Base-by-base conservation (phyloP, 176 grass and related monocot genomes). In the Hsuehochloa calcarea region DNA sequence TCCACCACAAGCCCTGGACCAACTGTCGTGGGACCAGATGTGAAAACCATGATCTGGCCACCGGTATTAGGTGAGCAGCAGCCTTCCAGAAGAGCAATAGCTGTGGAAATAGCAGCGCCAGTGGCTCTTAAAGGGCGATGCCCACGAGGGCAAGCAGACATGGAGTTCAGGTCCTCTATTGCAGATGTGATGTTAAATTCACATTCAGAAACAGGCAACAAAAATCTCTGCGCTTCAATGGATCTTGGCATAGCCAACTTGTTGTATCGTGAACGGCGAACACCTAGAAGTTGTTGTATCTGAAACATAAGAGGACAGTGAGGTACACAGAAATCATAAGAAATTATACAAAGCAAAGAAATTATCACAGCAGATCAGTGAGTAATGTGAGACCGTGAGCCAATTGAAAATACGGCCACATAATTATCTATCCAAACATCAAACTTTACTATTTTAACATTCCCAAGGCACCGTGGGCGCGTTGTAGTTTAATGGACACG, bases 141-240 rank as follows among this genome's bases (percentile, higher is more conserved):
- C 68, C 91, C 89, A 80, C 74, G 84, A 69, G 80, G 88, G 40
- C 79, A 81, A 22, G 74, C 70, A 76, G 71, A 88, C 77, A 90
- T 77, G 70, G 91, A 96, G 62, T 47, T 73, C 26, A 99, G 81
- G 65, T 94, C 87, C 88, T 99, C 93, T 81, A 96, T 90, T 80
- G 85, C 81, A 81, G 90, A 89, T 52, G 93, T 96, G 80, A 99
- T 84, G 80, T 87, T 96, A 84, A 99, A 99, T 89, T 99, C 96
- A 87, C 93, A 99, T 71, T 96, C 96, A 77, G 93, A 94, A 85
- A 99, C 87, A 60, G 93, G 90, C 65, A 96, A 64, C 69, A 99
- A 90, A 87, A 91, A 94, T 67, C 85, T 88, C 55, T 93, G 93
- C 13, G 60, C 75, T 87, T 89, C 85, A 40, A 25, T 70, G 23